Evolutionary conservation across 23 red algal species (phyloP).

Genomic region (Gracilariopsis chorda): DNA sequence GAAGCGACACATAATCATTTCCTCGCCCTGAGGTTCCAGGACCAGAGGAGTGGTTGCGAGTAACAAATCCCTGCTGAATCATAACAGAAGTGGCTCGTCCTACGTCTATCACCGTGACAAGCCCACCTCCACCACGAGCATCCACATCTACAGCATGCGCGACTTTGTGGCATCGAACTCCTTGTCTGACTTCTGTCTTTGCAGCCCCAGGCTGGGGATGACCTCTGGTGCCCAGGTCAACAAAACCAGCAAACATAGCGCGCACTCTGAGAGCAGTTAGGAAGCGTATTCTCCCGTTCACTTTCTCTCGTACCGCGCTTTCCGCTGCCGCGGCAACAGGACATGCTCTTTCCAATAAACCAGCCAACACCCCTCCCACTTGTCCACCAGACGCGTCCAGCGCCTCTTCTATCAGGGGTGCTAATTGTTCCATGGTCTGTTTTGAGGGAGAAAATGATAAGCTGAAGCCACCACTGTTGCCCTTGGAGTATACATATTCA

Average conservation of each 20-base stretch:
- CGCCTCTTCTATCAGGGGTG: conserved; percentile 76
- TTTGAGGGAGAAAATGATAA: conserved; percentile 70
- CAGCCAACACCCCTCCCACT: conserved; percentile 65
- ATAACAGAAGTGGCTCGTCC: conserved; percentile 79
- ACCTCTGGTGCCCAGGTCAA: not conserved
- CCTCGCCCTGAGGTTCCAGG: conserved; percentile 1
- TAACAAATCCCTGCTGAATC: conserved; percentile 62
- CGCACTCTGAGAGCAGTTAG: conserved; percentile 76
- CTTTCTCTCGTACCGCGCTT: conserved; percentile 57
- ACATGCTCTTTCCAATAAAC: conserved; percentile 74
- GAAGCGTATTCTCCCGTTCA: conserved; percentile 63
- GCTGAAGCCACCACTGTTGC: conserved; percentile 77
- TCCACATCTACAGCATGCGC: conserved; percentile 76
- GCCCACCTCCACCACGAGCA: conserved; percentile 49
- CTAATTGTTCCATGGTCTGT: conserved; percentile 54
- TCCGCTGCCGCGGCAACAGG: conserved; percentile 75
- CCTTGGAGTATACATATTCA: conserved; percentile 74
- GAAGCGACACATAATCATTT: conserved; percentile 51
- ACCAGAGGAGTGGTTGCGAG: not conserved
- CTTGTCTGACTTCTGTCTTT: not conserved
- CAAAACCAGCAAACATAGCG: conserved; percentile 46
- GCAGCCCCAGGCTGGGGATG: not conserved
- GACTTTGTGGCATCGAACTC: not conserved
- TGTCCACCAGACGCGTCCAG: conserved; percentile 77
- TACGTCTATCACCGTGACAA: conserved; percentile 77